A percentile compares a stretch with the other conserved stretches of the same genome.
phyloP scores from a whole-genome alignment of 1,139 yeast species.

The Blastobotrys serpentis region DNA sequence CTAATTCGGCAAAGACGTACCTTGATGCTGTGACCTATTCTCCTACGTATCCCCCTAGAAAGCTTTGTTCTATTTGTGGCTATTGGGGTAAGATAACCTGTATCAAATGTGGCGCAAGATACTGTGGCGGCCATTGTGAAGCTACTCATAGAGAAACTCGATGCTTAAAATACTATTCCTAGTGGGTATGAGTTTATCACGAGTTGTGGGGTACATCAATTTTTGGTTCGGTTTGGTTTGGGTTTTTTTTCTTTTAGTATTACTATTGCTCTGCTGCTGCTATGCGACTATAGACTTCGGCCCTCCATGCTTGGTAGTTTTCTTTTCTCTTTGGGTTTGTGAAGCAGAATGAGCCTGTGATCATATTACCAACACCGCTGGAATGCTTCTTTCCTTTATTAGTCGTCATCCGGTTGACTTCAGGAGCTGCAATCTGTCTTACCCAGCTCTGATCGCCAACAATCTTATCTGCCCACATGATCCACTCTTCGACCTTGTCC shows the following conservation, averaged over 20 bases:
- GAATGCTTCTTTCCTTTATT: constrained; percentile 20
- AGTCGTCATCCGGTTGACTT: constrained; percentile 11
- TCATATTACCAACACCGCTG: constrained; percentile 36
- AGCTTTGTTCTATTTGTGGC: constrained; percentile 45
- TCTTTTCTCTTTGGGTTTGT: constrained; percentile 21
- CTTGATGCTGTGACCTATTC: constrained; percentile 35
- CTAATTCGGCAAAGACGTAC: constrained; percentile 33
- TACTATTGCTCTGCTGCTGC: not conserved
- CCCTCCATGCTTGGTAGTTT: constrained; percentile 29
- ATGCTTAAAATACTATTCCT: constrained; percentile 37
- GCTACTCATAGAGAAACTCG: constrained; percentile 43
- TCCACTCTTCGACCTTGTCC: constrained; percentile 35
- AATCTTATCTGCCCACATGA: constrained; percentile 36
- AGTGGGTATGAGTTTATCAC: too few species aligned
- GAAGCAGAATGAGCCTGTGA: constrained; percentile 27
- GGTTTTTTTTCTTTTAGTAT: not conserved
- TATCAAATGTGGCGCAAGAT: constrained; percentile 40
- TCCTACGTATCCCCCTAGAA: constrained; percentile 39
- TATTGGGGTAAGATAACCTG: constrained; percentile 41
- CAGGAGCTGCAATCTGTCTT: constrained; percentile 30
- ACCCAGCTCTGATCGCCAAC: constrained; percentile 41
- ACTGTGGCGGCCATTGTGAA: constrained; percentile 41
- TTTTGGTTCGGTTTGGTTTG: too few species aligned
- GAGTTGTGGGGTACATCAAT: too few species aligned
- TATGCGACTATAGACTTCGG: constrained; percentile 12